Evolutionary conservation across 176 grass and related monocot genomes (phyloP), one percentile per base, ranked within the genome.

Genomic region (Urochloa ruziziensis): DNA sequence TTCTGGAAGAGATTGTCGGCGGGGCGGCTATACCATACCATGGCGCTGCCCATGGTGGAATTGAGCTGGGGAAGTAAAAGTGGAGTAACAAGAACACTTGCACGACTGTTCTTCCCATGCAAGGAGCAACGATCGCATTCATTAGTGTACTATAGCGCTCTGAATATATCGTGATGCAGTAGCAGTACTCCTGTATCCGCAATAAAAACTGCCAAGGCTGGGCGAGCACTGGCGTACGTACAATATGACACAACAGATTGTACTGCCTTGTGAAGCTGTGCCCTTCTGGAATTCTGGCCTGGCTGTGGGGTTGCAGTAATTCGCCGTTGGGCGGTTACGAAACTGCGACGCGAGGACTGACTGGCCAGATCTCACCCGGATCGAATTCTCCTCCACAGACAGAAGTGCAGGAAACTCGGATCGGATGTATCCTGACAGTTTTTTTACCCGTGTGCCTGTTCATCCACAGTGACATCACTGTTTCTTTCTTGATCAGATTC

Each of bases 391-490:
- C 4, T 34, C 7, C 57, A 5, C 24, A 56, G 49, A 59, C 56
- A 58, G 56, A 4, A 49, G 69, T 19, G 15, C 69, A 49, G 42
- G 68, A 18, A 71, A 71, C 24, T 47, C 42, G 0, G 33, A 52
- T 47, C 44, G 44, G 6, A 39, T 39, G 32, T 21, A 36, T 32
- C 65, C 19, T 54, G 17, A 21, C 28, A 10, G 27, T 34, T 24
- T 52, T 66, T 66, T 80, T 51, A 66, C 78, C 77, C 18, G 62
- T 37, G 30, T 66, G 62, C 19, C 61, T 80, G 60, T 49, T 39
- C 33, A 7, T 0, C 19, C 46, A 52, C 23, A 17, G 23, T 54
- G 7, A 0, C 29, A 14, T 24, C n/a, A 8, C 19, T 34, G 10
- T 80, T 24, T 24, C 29, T 24, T 80, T 16, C 42, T 65, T 27